Evolutionary conservation across 2,329 filamentous ascomycete species (phyloP), one percentile per base, ranked within the genome.

Genomic region (Sporothrix humicola): DNA sequence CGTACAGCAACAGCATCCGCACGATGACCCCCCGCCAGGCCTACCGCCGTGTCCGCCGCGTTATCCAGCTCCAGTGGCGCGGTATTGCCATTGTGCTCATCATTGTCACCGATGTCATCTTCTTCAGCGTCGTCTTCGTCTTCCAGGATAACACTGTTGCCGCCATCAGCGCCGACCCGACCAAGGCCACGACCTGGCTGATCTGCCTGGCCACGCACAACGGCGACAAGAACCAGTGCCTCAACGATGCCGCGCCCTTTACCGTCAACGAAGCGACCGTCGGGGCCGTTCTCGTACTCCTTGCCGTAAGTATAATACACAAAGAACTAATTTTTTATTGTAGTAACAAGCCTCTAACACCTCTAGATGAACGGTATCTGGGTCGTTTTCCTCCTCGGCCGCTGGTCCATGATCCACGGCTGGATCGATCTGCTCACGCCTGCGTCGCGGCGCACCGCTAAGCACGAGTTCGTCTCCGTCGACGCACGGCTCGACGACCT

Each of bases 61-160:
- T 98, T 20, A 88, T 99, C 52, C 90, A 93, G 80, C 88, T 98
- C 3, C 96, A 99, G 82, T 99, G 96, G 96, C 89, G 95, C 77
- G 95, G 95, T 61, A 95, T 98, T 74, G 89, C 90, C 59, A 93
- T 98, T 75, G 94, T 98, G 15, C 85, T 97, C 71, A 92, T 98
- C 80, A 97, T 98, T 77, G 88, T 98, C 73, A 88, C 90, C 74
- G 95, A 98, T 80, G 94, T 98, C 75, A 90, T 98, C 78, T 97
- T 97, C 86, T 98, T 98, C 82, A 91, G 95, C 1, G 86, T 97
- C 63, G 88, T 97, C 72, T 98, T 98, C 80, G 91, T 98, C 68
- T 93, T 93, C 80, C 88, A 97, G 79, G 93, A 97, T 82, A 91
- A 91, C 77, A 88, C 92, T 26, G 87, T 93, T 13, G 83, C 88